Evolutionary conservation across 768 basidiomycete genomes (phyloP), one percentile per base, ranked within the genome.

Genomic region (Trametes sanguinea): DNA sequence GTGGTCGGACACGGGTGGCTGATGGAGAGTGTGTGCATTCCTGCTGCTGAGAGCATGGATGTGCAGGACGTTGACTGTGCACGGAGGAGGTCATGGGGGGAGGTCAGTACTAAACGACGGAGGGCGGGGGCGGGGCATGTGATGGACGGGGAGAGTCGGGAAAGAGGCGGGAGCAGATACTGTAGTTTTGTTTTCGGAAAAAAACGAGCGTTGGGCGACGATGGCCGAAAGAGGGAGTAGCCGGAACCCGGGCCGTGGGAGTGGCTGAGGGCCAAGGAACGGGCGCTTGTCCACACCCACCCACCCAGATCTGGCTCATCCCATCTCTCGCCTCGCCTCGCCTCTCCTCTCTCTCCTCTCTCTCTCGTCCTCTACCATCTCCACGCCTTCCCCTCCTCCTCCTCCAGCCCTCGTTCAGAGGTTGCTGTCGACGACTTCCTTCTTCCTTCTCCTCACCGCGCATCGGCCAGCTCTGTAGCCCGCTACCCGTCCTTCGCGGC

Each of bases 171-270:
- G 35, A 32, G 48, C 45, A 35, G 54, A 22, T 22, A 22, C 22
- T 22, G n/a, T 22, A 1, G 22, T 22, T 22, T 22, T 22, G 22
- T 51, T 42, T 62, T 54, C 61, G 54, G 61, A 30, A 44, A 52
- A 52, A 37, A 6, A 53, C 37, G 55, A 32, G 55, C 50, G 40
- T 51, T 40, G 61, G 61, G 60, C 54, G 60, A 55, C 54, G 54
- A 37, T 56, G 43, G 9, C 61, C 61, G 4, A 51, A 52, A 51
- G 6, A 51, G 61, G 61, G 14, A 62, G 29, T 2, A 8, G 37
- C 9, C 48, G 60, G 48, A 51, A 22, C 2, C 37, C 48, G 54
- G 50, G 48, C 54, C 54, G 54, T 42, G 45, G 11, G 29, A 3
- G 39, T n/a, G 50, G 39, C 39, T 43, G 4, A 16, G 44, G 6